phyloP scores from a whole-genome alignment of 352 stramenopile species.

The Pythium periplocum region DNA sequence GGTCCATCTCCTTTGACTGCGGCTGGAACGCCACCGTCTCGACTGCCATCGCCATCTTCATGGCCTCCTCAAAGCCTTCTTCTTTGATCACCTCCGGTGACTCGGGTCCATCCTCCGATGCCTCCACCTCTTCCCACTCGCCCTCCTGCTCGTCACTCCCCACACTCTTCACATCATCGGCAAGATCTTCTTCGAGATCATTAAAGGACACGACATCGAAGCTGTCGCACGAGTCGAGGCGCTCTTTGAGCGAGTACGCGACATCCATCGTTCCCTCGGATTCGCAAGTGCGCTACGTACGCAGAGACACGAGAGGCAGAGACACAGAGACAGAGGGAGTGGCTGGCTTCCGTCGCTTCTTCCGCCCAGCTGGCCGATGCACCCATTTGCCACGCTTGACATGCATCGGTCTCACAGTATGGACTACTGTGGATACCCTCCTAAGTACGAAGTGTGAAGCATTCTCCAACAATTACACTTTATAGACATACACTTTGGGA shows the following conservation, averaged over 20 bases:
- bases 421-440: not conserved
- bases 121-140: conserved; percentile 47
- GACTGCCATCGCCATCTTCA: conserved; percentile 9
- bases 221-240: conserved; percentile 29
- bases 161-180: conserved; percentile 7
- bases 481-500: too few relatives aligned
- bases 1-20: too few relatives aligned
- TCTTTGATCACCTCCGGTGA: conserved; percentile 2
- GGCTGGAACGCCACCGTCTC: not conserved
- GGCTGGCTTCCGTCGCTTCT: not conserved
- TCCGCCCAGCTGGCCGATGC: conserved; percentile 12
- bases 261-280: too few relatives aligned
- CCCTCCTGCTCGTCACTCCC: conserved; percentile 8
- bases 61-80: conserved; percentile 9
- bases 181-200: conserved; percentile 13
- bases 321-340: conserved; percentile 9
- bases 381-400: conserved; percentile 19
- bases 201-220: conserved; percentile 25
- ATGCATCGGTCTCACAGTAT: too few relatives aligned
- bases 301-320: not conserved
- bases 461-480: too few relatives aligned
- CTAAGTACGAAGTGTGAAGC: conserved; percentile 8
- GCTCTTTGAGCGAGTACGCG: conserved; percentile 10
- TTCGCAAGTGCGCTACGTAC: too few relatives aligned
- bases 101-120: not conserved